Evolutionary conservation across 108 stramenopile species (phyloP).

Genomic region (Stephanodiscus triporus): DNA sequence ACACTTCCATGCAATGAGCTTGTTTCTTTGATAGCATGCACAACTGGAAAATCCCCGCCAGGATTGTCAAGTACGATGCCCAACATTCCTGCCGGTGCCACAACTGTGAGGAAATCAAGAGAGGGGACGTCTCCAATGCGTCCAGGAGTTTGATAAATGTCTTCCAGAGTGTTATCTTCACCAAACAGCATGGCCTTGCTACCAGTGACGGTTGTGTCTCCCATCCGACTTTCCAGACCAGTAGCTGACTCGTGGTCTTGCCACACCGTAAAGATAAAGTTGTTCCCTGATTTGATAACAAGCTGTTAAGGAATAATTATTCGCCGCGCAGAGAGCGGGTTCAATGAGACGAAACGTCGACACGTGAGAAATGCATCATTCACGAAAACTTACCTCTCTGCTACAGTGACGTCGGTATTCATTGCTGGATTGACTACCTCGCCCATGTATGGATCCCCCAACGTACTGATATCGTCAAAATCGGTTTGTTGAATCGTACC

Average conservation of each 20-base stretch:
- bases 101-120: constrained; percentile 38
- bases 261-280: constrained; percentile 31
- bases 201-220: constrained; percentile 26
- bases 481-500: constrained; percentile 44
- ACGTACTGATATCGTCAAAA: constrained; percentile 77
- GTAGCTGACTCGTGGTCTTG: constrained; percentile 10
- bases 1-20: constrained; percentile 73
- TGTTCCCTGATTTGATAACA: constrained; percentile 35
- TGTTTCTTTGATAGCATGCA: constrained; percentile 85
- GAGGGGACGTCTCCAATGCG: constrained; percentile 24
- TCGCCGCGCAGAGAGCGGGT: neutral
- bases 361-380: neutral
- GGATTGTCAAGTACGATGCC: constrained; percentile 91
- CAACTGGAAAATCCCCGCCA: constrained; percentile 70
- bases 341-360: neutral
- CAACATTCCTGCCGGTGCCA: constrained; percentile 68
- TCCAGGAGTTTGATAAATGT: constrained; percentile 23
- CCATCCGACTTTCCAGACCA: constrained; percentile 23
- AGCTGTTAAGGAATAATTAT: neutral
- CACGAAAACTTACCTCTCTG: constrained; percentile 18
- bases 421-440: constrained; percentile 42
- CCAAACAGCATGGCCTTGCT: constrained; percentile 31
- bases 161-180: constrained; percentile 46
- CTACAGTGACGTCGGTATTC: constrained; percentile 43
- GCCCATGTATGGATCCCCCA: constrained; percentile 83